These are phyloP conservation scores for Pyropia yezoensis DNA, from an alignment of 23 red algal genomes.

Conservation along the genomic window DNA sequence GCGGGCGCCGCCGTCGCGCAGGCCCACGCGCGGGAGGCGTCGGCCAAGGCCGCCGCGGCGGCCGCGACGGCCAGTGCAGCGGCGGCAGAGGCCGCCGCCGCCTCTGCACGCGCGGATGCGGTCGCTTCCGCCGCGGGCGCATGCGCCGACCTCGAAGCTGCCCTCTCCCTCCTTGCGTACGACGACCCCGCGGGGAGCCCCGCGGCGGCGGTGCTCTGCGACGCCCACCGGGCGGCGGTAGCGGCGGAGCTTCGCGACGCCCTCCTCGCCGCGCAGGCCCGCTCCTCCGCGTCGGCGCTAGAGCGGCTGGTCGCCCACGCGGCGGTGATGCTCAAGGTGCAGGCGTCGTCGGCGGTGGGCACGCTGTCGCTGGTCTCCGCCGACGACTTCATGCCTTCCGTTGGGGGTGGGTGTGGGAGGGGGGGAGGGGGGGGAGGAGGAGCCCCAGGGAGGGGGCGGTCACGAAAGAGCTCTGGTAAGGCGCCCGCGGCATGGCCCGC, in stretches of 20 bases:
- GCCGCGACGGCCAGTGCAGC: conserved; percentile 5
- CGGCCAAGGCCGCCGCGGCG: conserved; percentile 4
- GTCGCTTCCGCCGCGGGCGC: conserved; percentile 1
- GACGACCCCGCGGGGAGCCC: conserved; percentile 52
- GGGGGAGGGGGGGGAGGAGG: no score
- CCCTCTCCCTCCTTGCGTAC: conserved; percentile 60
- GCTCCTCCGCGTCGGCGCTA: conserved; percentile 42
- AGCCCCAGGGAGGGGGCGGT: no score
- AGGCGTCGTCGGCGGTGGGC: background rate
- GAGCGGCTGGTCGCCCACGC: conserved; percentile 48
- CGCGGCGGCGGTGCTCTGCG: conserved; percentile 36
- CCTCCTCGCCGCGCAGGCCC: conserved; percentile 46
- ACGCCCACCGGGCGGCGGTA: conserved; percentile 48
- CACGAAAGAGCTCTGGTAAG: no score
- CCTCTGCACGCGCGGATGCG: conserved; percentile 12
- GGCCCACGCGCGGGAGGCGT: conserved; percentile 23
- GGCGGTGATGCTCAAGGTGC: conserved; percentile 15
- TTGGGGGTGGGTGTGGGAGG: no score
- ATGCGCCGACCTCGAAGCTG: conserved; percentile 39
- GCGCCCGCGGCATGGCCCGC: no score
- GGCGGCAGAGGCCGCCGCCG: background rate
- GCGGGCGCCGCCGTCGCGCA: conserved; percentile 43
- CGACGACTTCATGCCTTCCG: conserved; percentile 9
- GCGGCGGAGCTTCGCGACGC: conserved; percentile 62
- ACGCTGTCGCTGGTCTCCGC: conserved; percentile 1